Conservation (phyloP, 2,329 filamentous ascomycete species). For the Blastomyces gilchristii region DNA sequence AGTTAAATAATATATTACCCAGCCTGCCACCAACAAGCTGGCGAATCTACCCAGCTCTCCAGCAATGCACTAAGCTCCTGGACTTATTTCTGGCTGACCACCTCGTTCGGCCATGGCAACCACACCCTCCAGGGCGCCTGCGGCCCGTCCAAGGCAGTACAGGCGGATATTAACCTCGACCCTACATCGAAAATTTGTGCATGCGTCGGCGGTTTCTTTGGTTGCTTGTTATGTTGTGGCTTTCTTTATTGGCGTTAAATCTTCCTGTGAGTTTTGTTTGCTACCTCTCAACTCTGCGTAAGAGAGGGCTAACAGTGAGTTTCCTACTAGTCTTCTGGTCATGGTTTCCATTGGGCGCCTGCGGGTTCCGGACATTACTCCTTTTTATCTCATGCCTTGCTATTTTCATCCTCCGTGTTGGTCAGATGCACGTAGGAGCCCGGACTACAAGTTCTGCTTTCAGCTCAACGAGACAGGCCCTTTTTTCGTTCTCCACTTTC, state of each 20-base stretch:
- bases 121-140: constrained; percentile 3
- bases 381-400: constrained; percentile 67
- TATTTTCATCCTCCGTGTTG: constrained; percentile 76
- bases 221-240: constrained; percentile 63
- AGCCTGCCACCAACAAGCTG: background rate
- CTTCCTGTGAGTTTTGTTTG: constrained; percentile 50
- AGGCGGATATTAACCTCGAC: constrained; percentile 85
- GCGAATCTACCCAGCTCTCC: background rate
- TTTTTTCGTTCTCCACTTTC: constrained; percentile 50
- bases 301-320: constrained; percentile 9
- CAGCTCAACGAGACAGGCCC: constrained; percentile 51
- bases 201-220: constrained; percentile 60
- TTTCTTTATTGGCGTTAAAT: constrained; percentile 58
- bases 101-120: constrained; percentile 25
- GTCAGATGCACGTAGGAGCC: constrained; percentile 65
- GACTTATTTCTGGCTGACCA: background rate
- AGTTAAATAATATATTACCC: background rate
- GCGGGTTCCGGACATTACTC: constrained; percentile 62
- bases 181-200: constrained; percentile 75
- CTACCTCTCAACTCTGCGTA: background rate
- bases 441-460: constrained; percentile 61
- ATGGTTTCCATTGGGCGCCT: constrained; percentile 71
- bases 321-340: constrained; percentile 59
- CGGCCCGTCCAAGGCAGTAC: constrained; percentile 45
- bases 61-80: background rate